These are phyloP conservation scores for Hypoxylon sp. DNA, from an alignment of 2,329 filamentous ascomycete genomes.

Conservation along the genomic window DNA sequence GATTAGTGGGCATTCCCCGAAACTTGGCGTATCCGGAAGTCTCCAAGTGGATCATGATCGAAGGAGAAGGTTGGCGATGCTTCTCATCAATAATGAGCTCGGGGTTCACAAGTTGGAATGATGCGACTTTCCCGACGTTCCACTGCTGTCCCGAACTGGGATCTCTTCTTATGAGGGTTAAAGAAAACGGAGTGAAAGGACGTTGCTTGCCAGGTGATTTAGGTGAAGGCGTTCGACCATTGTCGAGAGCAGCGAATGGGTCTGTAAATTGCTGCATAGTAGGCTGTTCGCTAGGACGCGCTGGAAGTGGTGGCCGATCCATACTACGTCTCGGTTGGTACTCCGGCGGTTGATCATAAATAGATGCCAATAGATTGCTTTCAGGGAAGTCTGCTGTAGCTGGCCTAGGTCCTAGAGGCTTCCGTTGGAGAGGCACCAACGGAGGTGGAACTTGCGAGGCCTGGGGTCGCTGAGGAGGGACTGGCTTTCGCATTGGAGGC, in stretches of 20 bases:
- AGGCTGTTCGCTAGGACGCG: slow-evolving; percentile 33
- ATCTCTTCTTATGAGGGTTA: slow-evolving; percentile 81
- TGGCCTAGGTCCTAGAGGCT: slow-evolving; percentile 45
- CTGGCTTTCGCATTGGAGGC: slow-evolving; percentile 39
- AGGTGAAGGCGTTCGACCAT: slow-evolving; percentile 56
- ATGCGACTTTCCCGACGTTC: slow-evolving; percentile 79
- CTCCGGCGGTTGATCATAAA: slow-evolving; percentile 30
- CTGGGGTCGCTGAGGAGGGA: slow-evolving; percentile 24
- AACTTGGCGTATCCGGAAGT: slow-evolving; percentile 72
- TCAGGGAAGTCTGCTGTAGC: slow-evolving; percentile 25
- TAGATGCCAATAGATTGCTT: slow-evolving; percentile 22
- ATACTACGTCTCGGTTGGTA: slow-evolving; percentile 37
- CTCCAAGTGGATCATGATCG: slow-evolving; percentile 68
- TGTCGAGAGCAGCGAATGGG: slow-evolving; percentile 17
- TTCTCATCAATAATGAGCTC: slow-evolving; percentile 53
- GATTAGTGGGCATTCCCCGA: slow-evolving; percentile 62
- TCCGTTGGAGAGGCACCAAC: slow-evolving; percentile 35
- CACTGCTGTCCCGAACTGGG: slow-evolving; percentile 78
- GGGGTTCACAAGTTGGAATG: slow-evolving; percentile 63
- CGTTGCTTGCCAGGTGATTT: slow-evolving; percentile 58
- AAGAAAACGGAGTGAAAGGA: slow-evolving; percentile 63
- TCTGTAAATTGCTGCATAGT: background rate
- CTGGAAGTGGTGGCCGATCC: slow-evolving; percentile 39
- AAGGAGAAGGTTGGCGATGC: slow-evolving; percentile 54
- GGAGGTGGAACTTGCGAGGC: slow-evolving; percentile 24